Percentiles rank a stretch among this genome's conserved stretches.
phyloP scores from a whole-genome alignment of 1,284 basidiomycete species.

The Austroboletus niveus region DNA sequence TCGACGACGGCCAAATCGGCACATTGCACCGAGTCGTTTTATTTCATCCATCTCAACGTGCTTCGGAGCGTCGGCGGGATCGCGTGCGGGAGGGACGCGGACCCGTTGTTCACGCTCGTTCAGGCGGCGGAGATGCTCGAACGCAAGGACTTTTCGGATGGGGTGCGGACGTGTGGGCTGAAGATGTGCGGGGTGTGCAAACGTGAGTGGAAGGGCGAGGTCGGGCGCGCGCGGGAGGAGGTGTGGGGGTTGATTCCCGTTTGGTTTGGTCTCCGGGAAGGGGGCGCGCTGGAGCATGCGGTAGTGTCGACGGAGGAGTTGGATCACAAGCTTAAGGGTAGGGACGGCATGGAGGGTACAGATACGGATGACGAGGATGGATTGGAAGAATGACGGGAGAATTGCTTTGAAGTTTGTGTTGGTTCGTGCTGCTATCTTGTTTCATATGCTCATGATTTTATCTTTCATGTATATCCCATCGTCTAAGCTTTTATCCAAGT shows the following conservation, averaged over 20 bases:
- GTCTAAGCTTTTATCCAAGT: conserved; percentile 11
- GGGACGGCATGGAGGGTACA: conserved; percentile 1
- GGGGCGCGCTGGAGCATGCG: conserved; percentile 3
- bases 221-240: conserved; percentile 53
- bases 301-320: neutral
- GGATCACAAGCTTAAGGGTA: conserved; percentile 1
- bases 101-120: conserved; percentile 63
- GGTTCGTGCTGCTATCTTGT: conserved; percentile 18
- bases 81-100: conserved; percentile 66
- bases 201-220: conserved; percentile 52
- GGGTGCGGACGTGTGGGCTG: conserved; percentile 52
- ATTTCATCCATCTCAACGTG: conserved; percentile 71
- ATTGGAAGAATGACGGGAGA: conserved; percentile 13
- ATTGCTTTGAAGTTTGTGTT: conserved; percentile 1
- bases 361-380: conserved; percentile 11
- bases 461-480: conserved; percentile 9
- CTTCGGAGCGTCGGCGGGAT: conserved; percentile 68
- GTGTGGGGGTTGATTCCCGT: conserved; percentile 62
- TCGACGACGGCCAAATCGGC: conserved; percentile 3
- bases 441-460: neutral
- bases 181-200: conserved; percentile 63
- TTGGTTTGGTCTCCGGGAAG: conserved; percentile 58
- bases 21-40: conserved; percentile 64
- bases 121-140: conserved; percentile 70
- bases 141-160: conserved; percentile 67